These are phyloP conservation scores for Trichophyton simii DNA, from an alignment of 2,329 filamentous ascomycete species.

Conservation along the genomic window DNA sequence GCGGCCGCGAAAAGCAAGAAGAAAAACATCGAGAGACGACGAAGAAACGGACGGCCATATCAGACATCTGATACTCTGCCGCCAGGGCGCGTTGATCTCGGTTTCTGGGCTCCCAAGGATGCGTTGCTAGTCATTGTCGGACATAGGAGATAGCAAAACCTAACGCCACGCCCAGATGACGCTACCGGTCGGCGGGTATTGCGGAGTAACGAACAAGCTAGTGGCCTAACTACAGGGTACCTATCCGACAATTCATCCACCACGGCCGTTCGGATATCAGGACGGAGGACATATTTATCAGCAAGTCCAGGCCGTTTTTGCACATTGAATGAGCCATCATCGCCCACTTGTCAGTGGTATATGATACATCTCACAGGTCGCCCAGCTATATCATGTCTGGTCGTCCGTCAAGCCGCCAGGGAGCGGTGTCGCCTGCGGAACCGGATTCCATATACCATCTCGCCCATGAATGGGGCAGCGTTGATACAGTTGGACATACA, in stretches of 20 bases:
- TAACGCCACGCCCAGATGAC: not conserved
- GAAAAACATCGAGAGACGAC: not conserved
- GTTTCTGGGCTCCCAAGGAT: not conserved
- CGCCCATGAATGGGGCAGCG: slow-evolving; percentile 26
- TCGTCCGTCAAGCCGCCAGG: not conserved
- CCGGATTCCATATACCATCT: slow-evolving; percentile 25
- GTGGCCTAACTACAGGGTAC: not conserved
- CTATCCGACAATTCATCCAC: too few species aligned
- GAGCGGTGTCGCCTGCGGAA: slow-evolving; percentile 13
- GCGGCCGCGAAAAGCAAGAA: not conserved
- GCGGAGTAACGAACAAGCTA: not conserved
- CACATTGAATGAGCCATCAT: too few species aligned
- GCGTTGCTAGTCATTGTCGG: not conserved
- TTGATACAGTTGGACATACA: slow-evolving; percentile 11
- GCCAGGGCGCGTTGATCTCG: not conserved
- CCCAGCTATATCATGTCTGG: not conserved
- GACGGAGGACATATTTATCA: not conserved
- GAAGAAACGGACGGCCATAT: not conserved
- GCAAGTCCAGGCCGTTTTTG: not conserved
- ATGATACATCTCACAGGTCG: not conserved
- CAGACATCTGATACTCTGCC: not conserved
- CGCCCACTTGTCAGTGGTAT: too few species aligned
- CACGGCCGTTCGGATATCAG: not conserved
- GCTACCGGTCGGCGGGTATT: not conserved
- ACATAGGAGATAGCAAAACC: slow-evolving; percentile 1